Base-by-base conservation (phyloP, 371 early-diverging fungal species). In the Nematocida sp. region DNA sequence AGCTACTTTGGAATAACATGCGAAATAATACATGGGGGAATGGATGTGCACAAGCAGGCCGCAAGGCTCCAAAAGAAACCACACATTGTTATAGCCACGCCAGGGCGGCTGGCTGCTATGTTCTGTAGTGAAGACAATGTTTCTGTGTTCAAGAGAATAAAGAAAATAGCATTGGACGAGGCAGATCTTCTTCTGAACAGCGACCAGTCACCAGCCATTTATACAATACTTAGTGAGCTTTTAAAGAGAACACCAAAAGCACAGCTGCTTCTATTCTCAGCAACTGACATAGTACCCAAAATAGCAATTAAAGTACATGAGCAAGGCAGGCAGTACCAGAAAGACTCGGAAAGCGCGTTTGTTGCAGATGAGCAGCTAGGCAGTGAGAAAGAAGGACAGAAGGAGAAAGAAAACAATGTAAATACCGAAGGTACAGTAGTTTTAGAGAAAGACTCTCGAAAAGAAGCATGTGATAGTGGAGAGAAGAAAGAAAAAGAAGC, bases 121-220 rank as follows among this genome's bases (percentile, higher is more conserved):
- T 91, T 64, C 18, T 25, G 5, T 83, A 93, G 72, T 92, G 92
- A 84, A 82, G 94, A 71, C 89, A 90, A 76, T 90, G 23, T 90
- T 90, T 94, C 39, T 92, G 95, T 94, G 82, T 89, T 97, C 82
- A 90, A 92, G 64, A 91, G 96, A 73, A 94, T 95, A 42, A 95
- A 83, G 57, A 94, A 93, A 82, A 89, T 97, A 80, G 95, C 96
- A 0, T 93, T 96, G 89, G 97, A 98, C 87, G 98, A 97, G 86
- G 96, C 96, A 3, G 98, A 95, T 90, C 90, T 96, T 78, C 94
- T 96, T 66, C 94, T 98, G 85, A 96, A 96, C 87, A 91, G 95
- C 89, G 92, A 91, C 27, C 80, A 78, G 33, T 15, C 80, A 7
- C 27, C 11, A 0, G 25, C 69, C 27, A 71, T 78, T 5, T 58